phyloP scores from a whole-genome alignment of 352 stramenopile species.

The Blastocystis sp. region DNA sequence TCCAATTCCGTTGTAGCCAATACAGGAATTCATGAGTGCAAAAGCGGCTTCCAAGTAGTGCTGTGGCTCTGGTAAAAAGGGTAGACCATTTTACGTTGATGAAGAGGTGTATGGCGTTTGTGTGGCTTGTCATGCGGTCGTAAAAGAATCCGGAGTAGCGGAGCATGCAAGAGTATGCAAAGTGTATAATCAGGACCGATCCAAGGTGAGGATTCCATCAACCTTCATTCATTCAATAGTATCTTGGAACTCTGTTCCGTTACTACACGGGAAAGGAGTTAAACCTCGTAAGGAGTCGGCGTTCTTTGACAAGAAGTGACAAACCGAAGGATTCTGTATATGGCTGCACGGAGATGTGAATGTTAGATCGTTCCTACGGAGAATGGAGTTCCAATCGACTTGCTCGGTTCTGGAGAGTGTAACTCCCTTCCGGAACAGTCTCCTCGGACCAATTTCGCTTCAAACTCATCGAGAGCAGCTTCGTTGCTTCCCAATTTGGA shows the following conservation, averaged over 20 bases:
- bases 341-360: too few species aligned
- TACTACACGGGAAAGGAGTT: constrained; percentile 24
- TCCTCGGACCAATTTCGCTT: not conserved
- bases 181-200: not conserved
- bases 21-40: not conserved
- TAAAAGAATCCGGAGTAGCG: not conserved
- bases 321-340: too few species aligned
- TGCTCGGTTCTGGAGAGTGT: too few species aligned
- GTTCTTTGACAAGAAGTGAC: too few species aligned
- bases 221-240: not conserved
- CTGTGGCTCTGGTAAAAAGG: not conserved
- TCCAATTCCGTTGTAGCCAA: not conserved
- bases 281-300: too few species aligned
- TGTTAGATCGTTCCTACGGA: too few species aligned
- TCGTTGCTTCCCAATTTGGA: too few species aligned
- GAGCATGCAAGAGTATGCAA: not conserved
- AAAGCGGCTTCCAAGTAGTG: not conserved
- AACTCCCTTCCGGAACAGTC: not conserved
- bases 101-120: constrained; percentile 34
- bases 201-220: not conserved
- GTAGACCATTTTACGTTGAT: not conserved
- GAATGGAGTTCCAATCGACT: too few species aligned
- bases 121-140: not conserved
- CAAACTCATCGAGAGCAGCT: too few species aligned
- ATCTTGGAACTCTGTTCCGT: not conserved